Evolutionary conservation across 2,329 filamentous ascomycete genomes (phyloP).

Genomic region (Fusarium mexicanum): DNA sequence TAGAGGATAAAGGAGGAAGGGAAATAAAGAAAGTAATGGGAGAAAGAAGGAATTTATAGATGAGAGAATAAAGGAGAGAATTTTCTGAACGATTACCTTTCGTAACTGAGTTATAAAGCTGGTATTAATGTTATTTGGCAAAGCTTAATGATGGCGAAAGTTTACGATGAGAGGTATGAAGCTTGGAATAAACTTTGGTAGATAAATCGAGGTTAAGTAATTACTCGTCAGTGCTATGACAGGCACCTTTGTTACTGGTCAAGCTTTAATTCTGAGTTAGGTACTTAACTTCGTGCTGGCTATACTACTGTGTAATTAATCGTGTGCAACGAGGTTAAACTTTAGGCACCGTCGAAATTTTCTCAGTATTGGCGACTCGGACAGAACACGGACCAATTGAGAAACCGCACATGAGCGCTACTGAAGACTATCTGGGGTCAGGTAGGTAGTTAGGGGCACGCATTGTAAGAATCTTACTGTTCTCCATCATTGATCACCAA

Average conservation of each 20-base stretch:
- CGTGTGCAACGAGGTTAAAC: rapidly evolving
- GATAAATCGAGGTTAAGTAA: not conserved
- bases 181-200: rapidly evolving
- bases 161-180: not conserved
- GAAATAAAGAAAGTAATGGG: rapidly evolving
- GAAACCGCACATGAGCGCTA: rapidly evolving
- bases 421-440: not conserved
- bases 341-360: not conserved
- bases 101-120: not conserved
- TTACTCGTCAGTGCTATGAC: rapidly evolving
- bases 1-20: not conserved
- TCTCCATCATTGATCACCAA: not conserved
- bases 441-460: no score
- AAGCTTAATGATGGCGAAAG: not conserved
- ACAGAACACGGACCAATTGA: not conserved
- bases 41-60: rapidly evolving
- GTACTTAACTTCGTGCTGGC: not conserved
- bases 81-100: not conserved
- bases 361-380: no score
- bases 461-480: not conserved
- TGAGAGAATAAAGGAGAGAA: not conserved
- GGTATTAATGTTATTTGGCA: rapidly evolving
- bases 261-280: not conserved
- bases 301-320: not conserved
- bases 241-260: rapidly evolving